Base-by-base conservation (phyloP, 225 moss, liverwort and hornwort species). In the Marchantia polymorpha region DNA sequence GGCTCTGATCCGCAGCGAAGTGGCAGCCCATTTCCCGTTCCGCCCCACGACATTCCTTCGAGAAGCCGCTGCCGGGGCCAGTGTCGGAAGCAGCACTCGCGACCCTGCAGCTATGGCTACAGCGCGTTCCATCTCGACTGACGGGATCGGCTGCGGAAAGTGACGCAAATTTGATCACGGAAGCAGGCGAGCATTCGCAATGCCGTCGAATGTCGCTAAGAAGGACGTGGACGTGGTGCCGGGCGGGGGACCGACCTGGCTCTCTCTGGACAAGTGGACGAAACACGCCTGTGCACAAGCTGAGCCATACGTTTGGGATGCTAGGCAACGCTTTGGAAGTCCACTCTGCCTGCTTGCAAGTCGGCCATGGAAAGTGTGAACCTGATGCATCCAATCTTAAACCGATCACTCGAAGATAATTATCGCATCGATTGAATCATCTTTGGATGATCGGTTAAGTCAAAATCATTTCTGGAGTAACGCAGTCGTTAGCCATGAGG, bases 51-150 rank as follows among this genome's bases (percentile, higher is more conserved):
- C 50, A 81, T 6, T 46, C 58, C 22, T 58, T 39, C 59, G 39
- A 17, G 10, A 59, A 14, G 46, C 58, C 19, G 54, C 20, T 25
- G 20, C 59, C 52, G 14, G 64, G 66, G 50, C 25, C 64, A 27
- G 65, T 12, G 49, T 25, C 0, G 77, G 74, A 11, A 52, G 51
- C 12, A 47, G 68, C 31, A 79, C 48, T 61, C 60, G 51, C 72
- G 61, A 23, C 59, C 72, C 80, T 20, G 47, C 20, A 64, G 59
- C 59, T 15, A 69, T 78, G 69, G 78, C 78, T n/a, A 78, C 68
- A 27, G 69, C 78, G 15, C 16, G 63, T 23, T 64, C 77, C 77
- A 77, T 77, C 14, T 9, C 26, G 64, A 64, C 27, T 7, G 53
- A 52, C 7, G n/a, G 11, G 51, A 10, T 25, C 23, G n/a, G 52